Percentiles rank a stretch among this genome's conserved stretches.
phyloP scores from a whole-genome alignment of 140 eudicot species.

The Erigeron philadelphicus region DNA sequence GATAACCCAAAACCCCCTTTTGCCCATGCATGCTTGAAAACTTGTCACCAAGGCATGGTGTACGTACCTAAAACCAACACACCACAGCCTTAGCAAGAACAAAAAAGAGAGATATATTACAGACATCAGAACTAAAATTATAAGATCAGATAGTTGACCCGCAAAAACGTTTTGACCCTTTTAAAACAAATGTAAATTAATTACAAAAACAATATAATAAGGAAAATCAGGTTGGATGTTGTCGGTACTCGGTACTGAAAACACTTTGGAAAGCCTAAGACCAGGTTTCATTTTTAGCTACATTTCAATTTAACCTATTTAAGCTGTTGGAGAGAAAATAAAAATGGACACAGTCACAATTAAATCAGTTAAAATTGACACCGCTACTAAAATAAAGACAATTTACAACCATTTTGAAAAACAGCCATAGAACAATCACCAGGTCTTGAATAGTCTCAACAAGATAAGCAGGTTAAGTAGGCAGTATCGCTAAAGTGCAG shows the following conservation, averaged over 20 bases:
- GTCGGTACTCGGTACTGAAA: background rate
- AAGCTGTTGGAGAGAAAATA: background rate
- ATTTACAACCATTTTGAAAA: too few relatives aligned
- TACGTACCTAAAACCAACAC: slow-evolving; percentile 56
- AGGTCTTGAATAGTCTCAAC: too few relatives aligned
- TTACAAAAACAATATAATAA: background rate
- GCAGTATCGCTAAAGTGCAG: background rate
- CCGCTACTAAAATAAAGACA: too few relatives aligned
- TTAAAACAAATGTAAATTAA: background rate
- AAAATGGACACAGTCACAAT: background rate
- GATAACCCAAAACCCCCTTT: slow-evolving; percentile 81
- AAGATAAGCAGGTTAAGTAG: background rate
- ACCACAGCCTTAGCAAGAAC: slow-evolving; percentile 16
- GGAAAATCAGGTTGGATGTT: background rate
- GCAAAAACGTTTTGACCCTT: too few relatives aligned
- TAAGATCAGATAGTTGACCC: background rate
- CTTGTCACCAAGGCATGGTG: slow-evolving; percentile 90
- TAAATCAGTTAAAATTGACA: background rate
- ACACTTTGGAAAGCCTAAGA: background rate
- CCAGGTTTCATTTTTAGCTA: background rate
- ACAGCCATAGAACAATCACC: too few relatives aligned
- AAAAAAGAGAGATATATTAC: background rate
- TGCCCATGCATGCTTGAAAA: slow-evolving; percentile 97
- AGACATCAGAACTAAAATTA: background rate
- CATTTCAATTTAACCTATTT: background rate